Evolutionary conservation across 768 basidiomycete genomes (phyloP), one percentile per base, ranked within the genome.

Genomic region (Kwoniella heveanensis): DNA sequence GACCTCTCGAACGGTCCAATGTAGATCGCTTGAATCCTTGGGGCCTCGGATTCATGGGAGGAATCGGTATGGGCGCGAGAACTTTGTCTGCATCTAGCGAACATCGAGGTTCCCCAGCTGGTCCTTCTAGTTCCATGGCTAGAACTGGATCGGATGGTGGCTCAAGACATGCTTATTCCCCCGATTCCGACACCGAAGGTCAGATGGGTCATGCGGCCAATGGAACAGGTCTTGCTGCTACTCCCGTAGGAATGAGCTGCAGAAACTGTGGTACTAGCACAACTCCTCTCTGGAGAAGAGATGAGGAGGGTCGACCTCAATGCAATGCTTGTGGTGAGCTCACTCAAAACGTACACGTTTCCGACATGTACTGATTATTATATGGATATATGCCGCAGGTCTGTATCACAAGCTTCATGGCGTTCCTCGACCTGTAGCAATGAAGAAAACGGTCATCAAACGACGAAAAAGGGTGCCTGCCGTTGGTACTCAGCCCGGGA

Each of bases 391-490:
- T 22, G 26, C 66, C 56, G 2, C 75, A 97, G 95, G 95, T 60
- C 85, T 99, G 9, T 99, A 98, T 83, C 96, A 92, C 85, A 98
- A 99, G 82, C 85, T 99, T 13, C 96, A 99, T 82, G 92, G 93
- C 52, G 91, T 91, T 1, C 93, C 97, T 73, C 87, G 96, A 37
- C 96, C 96, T 39, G 94, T 93, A 68, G 91, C 92, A 66, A 95
- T 99, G 93, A 98, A 96, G 82, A 97, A 98, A 84, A 90, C 91
- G 3, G 92, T 96, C 70, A 99, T 99, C 85, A 99, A 99, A 83
- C 86, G 96, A 32, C 85, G 96, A 69, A 98, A 98, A 82, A 88
- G 96, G 70, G 94, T 99, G 46, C 93, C 96, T 36, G 94, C 95
- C 54, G 92, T 78, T 24, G 70, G 72, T 22, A 37, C 67, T 39